phyloP scores from a whole-genome alignment of 2,329 filamentous ascomycete genomes.

The Fusarium sp. region DNA sequence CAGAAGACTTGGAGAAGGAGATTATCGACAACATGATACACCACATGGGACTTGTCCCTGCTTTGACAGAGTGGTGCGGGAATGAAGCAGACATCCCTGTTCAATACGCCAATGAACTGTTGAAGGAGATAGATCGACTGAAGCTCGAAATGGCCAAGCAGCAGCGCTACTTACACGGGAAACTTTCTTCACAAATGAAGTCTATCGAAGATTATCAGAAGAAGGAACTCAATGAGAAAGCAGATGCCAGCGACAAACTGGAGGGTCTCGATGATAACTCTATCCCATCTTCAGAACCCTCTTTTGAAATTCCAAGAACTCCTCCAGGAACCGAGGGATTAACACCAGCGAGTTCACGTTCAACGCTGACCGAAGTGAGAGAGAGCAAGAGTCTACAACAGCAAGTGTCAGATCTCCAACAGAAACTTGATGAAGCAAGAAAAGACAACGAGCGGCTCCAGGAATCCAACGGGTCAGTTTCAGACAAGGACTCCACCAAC shows the following conservation, averaged over 20 bases:
- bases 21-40: slow-evolving; percentile 14
- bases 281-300: background rate
- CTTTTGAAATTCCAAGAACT: background rate
- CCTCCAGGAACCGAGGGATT: background rate
- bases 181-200: background rate
- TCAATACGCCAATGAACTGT: slow-evolving; percentile 23
- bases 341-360: background rate
- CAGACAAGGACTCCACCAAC: background rate
- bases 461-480: background rate
- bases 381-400: background rate
- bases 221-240: background rate
- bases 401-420: background rate
- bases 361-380: background rate
- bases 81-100: slow-evolving; percentile 11
- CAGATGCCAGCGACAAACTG: background rate
- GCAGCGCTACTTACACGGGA: background rate
- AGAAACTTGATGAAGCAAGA: background rate
- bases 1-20: slow-evolving; percentile 7
- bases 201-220: background rate
- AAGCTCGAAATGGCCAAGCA: slow-evolving; percentile 24
- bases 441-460: background rate
- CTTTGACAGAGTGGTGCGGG: slow-evolving; percentile 26
- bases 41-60: slow-evolving; percentile 20
- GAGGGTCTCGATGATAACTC: background rate
- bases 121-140: slow-evolving; percentile 22